Percentiles rank a stretch among this genome's conserved stretches.
These are phyloP conservation scores for Kwoniella pini DNA, from an alignment of 768 basidiomycete species.

Conservation along the genomic window DNA sequence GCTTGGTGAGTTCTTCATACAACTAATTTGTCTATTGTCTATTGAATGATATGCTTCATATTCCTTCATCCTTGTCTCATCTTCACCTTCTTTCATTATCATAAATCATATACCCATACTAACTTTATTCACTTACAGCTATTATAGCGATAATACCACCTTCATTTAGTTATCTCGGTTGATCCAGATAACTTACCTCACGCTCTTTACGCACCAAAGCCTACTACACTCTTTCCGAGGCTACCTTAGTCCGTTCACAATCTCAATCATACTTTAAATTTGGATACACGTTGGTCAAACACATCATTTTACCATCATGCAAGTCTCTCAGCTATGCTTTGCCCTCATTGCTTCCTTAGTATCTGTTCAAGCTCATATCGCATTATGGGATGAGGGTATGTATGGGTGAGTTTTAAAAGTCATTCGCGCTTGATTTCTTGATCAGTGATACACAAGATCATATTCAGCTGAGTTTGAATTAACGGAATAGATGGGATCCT, in stretches of 20 bases:
- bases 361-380: slow-evolving; percentile 30
- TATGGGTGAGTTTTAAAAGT: slow-evolving; percentile 50
- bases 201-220: slow-evolving; percentile 14
- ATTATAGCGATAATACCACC: background rate
- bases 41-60: no score
- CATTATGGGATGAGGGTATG: slow-evolving; percentile 41
- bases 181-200: slow-evolving; percentile 6
- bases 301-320: no score
- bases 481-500: slow-evolving; percentile 32
- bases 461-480: background rate
- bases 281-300: no score
- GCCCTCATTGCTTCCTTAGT: slow-evolving; percentile 10
- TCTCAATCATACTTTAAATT: no score
- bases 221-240: background rate
- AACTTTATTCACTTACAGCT: background rate
- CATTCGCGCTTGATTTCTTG: no score
- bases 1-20: no score
- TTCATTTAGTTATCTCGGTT: slow-evolving; percentile 1
- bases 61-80: background rate
- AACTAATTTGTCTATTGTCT: no score
- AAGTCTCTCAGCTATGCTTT: slow-evolving; percentile 17
- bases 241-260: no score
- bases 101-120: background rate
- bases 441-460: no score
- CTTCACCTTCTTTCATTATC: background rate